Percentiles rank a stretch among this genome's conserved stretches.
phyloP scores from a whole-genome alignment of 352 stramenopile species.

The Phytophthora pluvialis region DNA sequence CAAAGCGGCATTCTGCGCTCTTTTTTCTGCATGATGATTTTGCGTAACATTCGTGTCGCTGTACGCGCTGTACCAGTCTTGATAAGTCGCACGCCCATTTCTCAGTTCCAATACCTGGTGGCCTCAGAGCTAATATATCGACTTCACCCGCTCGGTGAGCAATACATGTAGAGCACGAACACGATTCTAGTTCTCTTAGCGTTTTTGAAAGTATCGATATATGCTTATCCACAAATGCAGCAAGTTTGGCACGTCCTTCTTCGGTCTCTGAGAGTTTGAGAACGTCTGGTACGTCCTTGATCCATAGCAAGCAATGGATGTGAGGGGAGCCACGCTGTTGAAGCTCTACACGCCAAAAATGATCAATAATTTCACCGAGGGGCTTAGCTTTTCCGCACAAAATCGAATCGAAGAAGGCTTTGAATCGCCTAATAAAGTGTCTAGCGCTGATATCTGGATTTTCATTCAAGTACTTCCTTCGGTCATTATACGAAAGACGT shows the following conservation, averaged over 20 bases:
- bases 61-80: conserved; percentile 16
- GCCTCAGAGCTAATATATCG: conserved; percentile 9
- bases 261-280: conserved; percentile 19
- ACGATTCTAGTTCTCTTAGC: neutral
- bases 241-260: conserved; percentile 8
- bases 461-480: conserved; percentile 14
- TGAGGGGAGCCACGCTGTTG: conserved; percentile 32
- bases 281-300: conserved; percentile 26
- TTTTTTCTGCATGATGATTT: conserved; percentile 19
- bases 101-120: neutral
- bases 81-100: conserved; percentile 22
- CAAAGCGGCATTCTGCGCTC: conserved; percentile 11
- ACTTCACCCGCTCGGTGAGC: neutral
- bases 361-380: conserved; percentile 29
- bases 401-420: conserved; percentile 19
- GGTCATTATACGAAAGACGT: neutral
- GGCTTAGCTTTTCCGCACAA: conserved; percentile 1
- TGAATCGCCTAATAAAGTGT: conserved; percentile 31
- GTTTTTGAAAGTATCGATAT: conserved; percentile 16
- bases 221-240: conserved; percentile 8
- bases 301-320: conserved; percentile 32
- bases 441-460: conserved; percentile 29
- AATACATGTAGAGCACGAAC: neutral
- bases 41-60: conserved; percentile 24
- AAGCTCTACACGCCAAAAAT: conserved; percentile 41